phyloP scores from a whole-genome alignment of 1,139 yeast species.

The Candida sanyaensis region DNA sequence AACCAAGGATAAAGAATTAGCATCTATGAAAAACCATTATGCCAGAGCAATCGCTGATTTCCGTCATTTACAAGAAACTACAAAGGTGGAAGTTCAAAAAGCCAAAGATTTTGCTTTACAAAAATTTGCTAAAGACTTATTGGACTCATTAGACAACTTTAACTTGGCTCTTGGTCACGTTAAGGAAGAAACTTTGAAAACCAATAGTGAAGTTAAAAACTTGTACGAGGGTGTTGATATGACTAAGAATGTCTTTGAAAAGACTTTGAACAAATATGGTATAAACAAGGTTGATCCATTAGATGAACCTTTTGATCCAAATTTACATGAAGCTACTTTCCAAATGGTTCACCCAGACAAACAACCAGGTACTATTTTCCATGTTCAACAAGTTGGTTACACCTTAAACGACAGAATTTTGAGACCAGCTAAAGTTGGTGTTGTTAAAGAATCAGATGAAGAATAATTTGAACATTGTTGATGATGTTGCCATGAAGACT shows the following conservation, averaged over 20 bases:
- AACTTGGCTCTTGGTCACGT: constrained; percentile 84
- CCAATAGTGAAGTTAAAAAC: constrained; percentile 67
- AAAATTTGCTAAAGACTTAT: constrained; percentile 87
- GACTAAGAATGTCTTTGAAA: constrained; percentile 87
- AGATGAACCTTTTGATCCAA: constrained; percentile 88
- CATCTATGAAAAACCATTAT: constrained; percentile 80
- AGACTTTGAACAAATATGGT: constrained; percentile 82
- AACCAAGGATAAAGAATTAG: constrained; percentile 76
- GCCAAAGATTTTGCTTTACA: constrained; percentile 91
- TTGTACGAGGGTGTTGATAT: constrained; percentile 87
- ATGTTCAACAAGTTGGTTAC: constrained; percentile 90
- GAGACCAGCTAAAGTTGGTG: constrained; percentile 96
- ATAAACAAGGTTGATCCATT: constrained; percentile 78
- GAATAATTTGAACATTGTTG: background rate
- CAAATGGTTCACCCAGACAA: constrained; percentile 87
- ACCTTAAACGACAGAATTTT: constrained; percentile 83
- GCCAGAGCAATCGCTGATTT: constrained; percentile 88
- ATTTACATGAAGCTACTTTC: constrained; percentile 90
- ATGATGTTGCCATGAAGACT: background rate
- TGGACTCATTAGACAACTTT: constrained; percentile 90
- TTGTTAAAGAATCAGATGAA: constrained; percentile 59
- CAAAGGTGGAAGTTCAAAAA: constrained; percentile 83
- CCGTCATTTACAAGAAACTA: constrained; percentile 89
- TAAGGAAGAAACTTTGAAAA: constrained; percentile 59
- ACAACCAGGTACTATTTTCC: constrained; percentile 92